Percentiles rank a stretch among this genome's conserved stretches.
These are phyloP conservation scores for Hypoxylon cercidicola DNA, from an alignment of 495 filamentous ascomycete species.

Conservation along the genomic window DNA sequence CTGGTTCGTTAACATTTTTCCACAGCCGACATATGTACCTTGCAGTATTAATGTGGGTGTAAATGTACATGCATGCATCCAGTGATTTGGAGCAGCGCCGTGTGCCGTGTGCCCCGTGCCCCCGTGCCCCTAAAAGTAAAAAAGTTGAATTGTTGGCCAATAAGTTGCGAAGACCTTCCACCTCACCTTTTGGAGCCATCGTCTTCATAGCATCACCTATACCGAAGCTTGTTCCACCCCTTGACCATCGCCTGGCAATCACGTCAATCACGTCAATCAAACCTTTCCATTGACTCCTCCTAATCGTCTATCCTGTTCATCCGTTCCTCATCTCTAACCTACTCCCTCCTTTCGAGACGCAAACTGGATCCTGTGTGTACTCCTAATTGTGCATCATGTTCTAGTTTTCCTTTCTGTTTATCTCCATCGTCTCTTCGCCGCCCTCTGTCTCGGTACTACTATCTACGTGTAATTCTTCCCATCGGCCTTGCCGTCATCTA, in stretches of 20 bases:
- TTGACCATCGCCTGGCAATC: constrained; percentile 19
- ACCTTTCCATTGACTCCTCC: constrained; percentile 5
- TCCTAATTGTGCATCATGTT: constrained; percentile 45
- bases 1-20: constrained; percentile 12
- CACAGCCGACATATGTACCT: constrained; percentile 15
- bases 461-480: constrained; percentile 44
- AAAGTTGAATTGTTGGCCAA: constrained; percentile 39
- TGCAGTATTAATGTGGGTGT: constrained; percentile 13
- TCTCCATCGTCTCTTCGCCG: constrained; percentile 35
- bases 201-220: constrained; percentile 25
- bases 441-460: constrained; percentile 45
- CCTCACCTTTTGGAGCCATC: constrained; percentile 32
- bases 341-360: constrained; percentile 9
- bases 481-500: constrained; percentile 19
- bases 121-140: constrained; percentile 18
- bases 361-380: constrained; percentile 18
- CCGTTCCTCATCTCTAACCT: constrained; percentile 4
- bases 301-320: constrained; percentile 5
- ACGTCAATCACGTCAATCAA: background rate
- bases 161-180: constrained; percentile 33
- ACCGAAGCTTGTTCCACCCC: constrained; percentile 9
- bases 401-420: constrained; percentile 39
- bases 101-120: too few relatives aligned
- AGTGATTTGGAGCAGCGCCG: constrained; percentile 8
- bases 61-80: constrained; percentile 16